Evolutionary conservation across 176 grass and related monocot genomes (phyloP).

Genomic region (Elaeis guineensis): DNA sequence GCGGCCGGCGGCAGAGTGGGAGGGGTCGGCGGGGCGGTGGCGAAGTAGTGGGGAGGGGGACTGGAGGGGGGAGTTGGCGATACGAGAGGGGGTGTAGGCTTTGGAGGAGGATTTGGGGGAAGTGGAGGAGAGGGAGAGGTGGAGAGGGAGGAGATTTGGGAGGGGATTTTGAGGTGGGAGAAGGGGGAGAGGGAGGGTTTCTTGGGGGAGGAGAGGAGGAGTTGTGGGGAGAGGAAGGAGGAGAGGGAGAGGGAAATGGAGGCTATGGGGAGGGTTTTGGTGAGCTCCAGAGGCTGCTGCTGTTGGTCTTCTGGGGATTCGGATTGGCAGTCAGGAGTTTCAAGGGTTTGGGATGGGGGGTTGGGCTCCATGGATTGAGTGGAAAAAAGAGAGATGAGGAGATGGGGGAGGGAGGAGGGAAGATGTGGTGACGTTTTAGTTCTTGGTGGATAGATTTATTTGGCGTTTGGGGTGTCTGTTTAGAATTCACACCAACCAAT

Average conservation of each 20-base stretch:
- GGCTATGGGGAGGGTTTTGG: neutral
- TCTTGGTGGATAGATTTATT: too few species aligned
- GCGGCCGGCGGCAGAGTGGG: conserved; percentile 37
- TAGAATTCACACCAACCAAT: too few species aligned
- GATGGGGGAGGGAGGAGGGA: conserved; percentile 20
- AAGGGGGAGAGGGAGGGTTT: conserved; percentile 19
- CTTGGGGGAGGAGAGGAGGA: conserved; percentile 19
- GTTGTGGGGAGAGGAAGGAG: conserved; percentile 11
- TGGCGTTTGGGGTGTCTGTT: too few species aligned
- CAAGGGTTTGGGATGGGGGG: neutral
- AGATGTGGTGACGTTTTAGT: neutral
- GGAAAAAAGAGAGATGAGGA: neutral
- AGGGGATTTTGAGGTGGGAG: conserved; percentile 22
- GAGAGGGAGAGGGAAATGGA: conserved; percentile 3
- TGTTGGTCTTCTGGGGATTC: neutral
- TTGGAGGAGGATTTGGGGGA: conserved; percentile 13
- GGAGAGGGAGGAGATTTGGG: conserved; percentile 45
- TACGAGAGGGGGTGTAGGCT: neutral
- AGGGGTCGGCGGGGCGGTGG: conserved; percentile 31
- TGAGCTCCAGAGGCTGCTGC: too few species aligned
- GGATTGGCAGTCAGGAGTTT: neutral
- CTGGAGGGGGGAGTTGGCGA: conserved; percentile 6
- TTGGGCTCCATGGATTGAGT: conserved; percentile 25
- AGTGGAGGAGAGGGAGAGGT: conserved; percentile 23
- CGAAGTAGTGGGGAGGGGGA: conserved; percentile 23